These are phyloP conservation scores for Trypanosoma cruzi DNA, from an alignment of 208 protist species.

Conservation along the genomic window DNA sequence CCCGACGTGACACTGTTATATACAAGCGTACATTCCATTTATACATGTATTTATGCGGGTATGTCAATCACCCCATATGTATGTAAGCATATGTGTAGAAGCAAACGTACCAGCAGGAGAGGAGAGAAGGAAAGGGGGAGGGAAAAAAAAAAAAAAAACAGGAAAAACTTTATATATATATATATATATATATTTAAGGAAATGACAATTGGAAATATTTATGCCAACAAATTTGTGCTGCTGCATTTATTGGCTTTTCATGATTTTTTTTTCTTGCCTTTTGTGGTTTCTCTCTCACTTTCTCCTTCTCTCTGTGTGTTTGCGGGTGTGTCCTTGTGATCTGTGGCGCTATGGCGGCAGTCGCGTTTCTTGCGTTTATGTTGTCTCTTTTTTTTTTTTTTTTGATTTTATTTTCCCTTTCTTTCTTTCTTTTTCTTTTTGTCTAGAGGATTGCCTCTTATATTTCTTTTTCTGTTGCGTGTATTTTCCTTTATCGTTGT, in stretches of 20 bases:
- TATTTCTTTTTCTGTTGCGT: too few species aligned
- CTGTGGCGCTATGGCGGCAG: neutral
- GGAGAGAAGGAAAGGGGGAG: neutral
- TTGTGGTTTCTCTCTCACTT: neutral
- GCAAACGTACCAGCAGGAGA: neutral
- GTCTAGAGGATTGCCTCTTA: too few species aligned
- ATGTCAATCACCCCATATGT: neutral
- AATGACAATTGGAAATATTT: neutral
- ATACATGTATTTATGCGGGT: slow-evolving; percentile 7
- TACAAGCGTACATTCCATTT: slow-evolving; percentile 1
- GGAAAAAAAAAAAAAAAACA: neutral
- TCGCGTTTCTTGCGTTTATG: neutral
- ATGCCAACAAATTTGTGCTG: neutral
- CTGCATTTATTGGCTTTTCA: neutral
- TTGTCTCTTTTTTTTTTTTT: slow-evolving; percentile 4
- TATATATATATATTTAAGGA: neutral
- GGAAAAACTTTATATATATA: neutral
- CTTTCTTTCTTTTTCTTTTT: slow-evolving; percentile 11
- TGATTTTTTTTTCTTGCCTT: too few species aligned
- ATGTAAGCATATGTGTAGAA: neutral
- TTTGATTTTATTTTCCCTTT: neutral
- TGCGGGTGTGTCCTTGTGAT: neutral
- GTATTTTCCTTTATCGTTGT: too few species aligned
- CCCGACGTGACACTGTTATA: neutral
- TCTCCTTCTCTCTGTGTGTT: neutral